Evolutionary conservation across 805 yeast species (phyloP).

Genomic region (Middelhovenomyces tepae): DNA sequence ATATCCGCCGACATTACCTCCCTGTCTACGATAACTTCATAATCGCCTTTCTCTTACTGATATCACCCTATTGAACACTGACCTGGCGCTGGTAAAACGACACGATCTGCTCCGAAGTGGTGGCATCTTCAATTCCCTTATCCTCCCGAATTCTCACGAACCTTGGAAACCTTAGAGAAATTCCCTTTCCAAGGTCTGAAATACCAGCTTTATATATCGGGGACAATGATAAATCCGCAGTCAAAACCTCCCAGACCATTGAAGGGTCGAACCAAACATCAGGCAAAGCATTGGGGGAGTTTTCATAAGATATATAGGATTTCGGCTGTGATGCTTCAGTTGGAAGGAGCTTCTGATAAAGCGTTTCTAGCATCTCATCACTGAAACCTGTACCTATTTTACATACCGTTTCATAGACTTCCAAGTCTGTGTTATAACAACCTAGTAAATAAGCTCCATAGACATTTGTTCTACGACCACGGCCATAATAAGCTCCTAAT

Average conservation of each 20-base stretch:
- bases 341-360: slow-evolving; percentile 55
- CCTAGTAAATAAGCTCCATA: slow-evolving; percentile 94
- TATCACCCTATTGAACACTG: slow-evolving; percentile 12
- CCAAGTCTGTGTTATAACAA: slow-evolving; percentile 81
- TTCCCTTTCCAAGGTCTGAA: slow-evolving; percentile 65
- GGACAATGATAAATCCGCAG: slow-evolving; percentile 83
- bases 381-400: slow-evolving; percentile 96
- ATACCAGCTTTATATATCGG: slow-evolving; percentile 86
- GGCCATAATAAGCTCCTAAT: slow-evolving; percentile 87
- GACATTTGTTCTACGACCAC: slow-evolving; percentile 88
- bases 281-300: slow-evolving; percentile 59
- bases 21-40: neutral
- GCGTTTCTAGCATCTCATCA: slow-evolving; percentile 62
- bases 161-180: slow-evolving; percentile 82
- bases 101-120: slow-evolving; percentile 72
- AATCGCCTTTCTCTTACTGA: neutral
- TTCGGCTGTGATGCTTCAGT: slow-evolving; percentile 59
- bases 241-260: slow-evolving; percentile 72
- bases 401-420: slow-evolving; percentile 90
- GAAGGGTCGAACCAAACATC: slow-evolving; percentile 95
- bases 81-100: slow-evolving; percentile 78
- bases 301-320: slow-evolving; percentile 58
- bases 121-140: slow-evolving; percentile 77
- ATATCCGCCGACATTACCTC: no score
- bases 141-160: slow-evolving; percentile 79